Conservation (phyloP, 345 rosid genomes). For the Crucihimalaya himalaica region DNA sequence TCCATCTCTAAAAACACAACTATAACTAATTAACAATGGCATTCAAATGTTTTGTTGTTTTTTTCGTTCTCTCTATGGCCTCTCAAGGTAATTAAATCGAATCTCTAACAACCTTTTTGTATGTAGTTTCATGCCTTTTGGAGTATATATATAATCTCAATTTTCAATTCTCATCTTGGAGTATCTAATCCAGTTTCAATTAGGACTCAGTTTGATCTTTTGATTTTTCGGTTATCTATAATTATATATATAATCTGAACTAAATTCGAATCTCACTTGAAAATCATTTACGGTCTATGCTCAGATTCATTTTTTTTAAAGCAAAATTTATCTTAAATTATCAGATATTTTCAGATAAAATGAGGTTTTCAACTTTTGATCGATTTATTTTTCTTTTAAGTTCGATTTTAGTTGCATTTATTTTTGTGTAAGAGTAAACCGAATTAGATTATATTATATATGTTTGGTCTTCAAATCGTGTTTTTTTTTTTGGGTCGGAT, state of each 20-base stretch:
- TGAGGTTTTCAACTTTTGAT: background rate
- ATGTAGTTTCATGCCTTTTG: slow-evolving; percentile 5
- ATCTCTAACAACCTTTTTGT: slow-evolving; percentile 7
- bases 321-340: background rate
- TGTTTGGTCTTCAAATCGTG: background rate
- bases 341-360: no score
- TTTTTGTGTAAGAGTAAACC: background rate
- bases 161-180: background rate
- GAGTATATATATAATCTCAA: background rate
- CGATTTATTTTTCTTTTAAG: background rate
- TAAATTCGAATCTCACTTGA: no score
- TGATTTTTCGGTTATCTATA: no score
- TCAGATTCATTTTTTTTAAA: background rate
- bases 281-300: no score
- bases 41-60: slow-evolving; percentile 15
- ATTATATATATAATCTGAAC: no score
- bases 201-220: background rate
- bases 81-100: slow-evolving; percentile 26
- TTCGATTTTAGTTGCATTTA: background rate
- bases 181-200: background rate
- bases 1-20: background rate
- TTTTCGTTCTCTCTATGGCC: slow-evolving; percentile 29
- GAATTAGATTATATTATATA: no score
- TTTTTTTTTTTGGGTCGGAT: no score
- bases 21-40: slow-evolving; percentile 33